Base-by-base conservation (phyloP, 2,329 filamentous ascomycete genomes). In the Parafenestella ontariensis region DNA sequence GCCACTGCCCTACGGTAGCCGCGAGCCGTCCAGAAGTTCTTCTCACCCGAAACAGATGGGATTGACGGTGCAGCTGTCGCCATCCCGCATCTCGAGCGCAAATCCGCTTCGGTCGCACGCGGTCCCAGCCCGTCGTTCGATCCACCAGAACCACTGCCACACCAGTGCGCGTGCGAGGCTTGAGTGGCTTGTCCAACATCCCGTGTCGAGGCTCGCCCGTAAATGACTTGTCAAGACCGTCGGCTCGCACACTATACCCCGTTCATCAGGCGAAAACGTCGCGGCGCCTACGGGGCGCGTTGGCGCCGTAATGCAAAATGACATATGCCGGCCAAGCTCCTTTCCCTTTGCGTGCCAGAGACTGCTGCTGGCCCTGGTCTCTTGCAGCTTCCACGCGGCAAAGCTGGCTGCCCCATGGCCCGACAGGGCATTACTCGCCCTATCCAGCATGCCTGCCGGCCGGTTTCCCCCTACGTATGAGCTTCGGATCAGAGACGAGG, bases 1-100 rank as follows among this genome's bases (percentile, higher is more conserved):
- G 71, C 71, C 71, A 74, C 71, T 51, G 62, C 70, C 69, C 64
- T 72, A 68, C 69, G 62, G 62, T 60, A 61, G 57, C 53, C 53
- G 52, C 62, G 59, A 61, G 52, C 47, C 58, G 54, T 66, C 66
- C 60, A 64, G 67, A 70, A 65, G 62, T 58, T 59, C 52, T 49
- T 31, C 28, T 46, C 18, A 43, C 69, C 62, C 64, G 13, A 55
- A 72, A 68, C 33, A 33, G 67, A 55, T 52, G 63, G 54, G 71
- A 74, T 74, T 69, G 67, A 68, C 71, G 64, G 66, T 70, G 68
- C 69, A 69, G 49, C 61, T 61, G 56, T 64, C 62, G 61, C 60
- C 60, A 65, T 62, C 61, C 66, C 66, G 61, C 62, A 51, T 44
- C 56, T 42, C 46, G 48, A 64, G 37, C 63, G 53, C 59, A 54